These are phyloP conservation scores for Keithomyces neogunnii DNA, from an alignment of 2,329 filamentous ascomycete genomes.

Conservation along the genomic window DNA sequence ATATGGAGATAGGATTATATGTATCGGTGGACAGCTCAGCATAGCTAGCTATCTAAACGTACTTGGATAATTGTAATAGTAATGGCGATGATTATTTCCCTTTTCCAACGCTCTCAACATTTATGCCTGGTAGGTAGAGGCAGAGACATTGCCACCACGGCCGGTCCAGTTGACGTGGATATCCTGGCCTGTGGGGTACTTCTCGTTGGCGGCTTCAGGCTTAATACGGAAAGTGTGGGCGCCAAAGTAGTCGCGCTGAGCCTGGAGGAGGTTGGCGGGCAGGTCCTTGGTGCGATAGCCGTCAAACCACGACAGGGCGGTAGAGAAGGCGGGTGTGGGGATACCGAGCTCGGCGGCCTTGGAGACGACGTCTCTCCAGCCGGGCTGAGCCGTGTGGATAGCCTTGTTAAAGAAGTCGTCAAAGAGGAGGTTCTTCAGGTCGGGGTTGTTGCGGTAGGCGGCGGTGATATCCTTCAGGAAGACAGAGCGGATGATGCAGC, in stretches of 20 bases:
- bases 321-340: conserved; percentile 92
- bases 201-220: conserved; percentile 66
- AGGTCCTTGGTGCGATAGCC: conserved; percentile 96
- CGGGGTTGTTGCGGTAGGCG: conserved; percentile 88
- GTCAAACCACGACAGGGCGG: conserved; percentile 96
- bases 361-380: conserved; percentile 85
- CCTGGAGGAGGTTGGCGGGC: conserved; percentile 96
- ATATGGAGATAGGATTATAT: too few species aligned
- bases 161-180: conserved; percentile 99
- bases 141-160: conserved; percentile 92
- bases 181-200: conserved; percentile 78
- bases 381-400: conserved; percentile 89
- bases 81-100: too few species aligned
- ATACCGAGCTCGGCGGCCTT: conserved; percentile 93
- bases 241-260: conserved; percentile 99
- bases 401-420: conserved; percentile 99
- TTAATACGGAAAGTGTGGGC: conserved; percentile 86
- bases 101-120: neutral
- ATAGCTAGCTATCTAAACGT: too few species aligned
- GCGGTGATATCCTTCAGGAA: conserved; percentile 99
- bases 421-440: conserved; percentile 96
- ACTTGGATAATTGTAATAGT: too few species aligned
- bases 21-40: too few species aligned
- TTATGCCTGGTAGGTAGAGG: conserved; percentile 96
- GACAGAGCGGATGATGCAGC: conserved; percentile 98